Percentiles rank a stretch among this genome's conserved stretches.
These are phyloP conservation scores for Mariannaea elegans DNA, from an alignment of 2,329 filamentous ascomycete genomes.

Conservation along the genomic window DNA sequence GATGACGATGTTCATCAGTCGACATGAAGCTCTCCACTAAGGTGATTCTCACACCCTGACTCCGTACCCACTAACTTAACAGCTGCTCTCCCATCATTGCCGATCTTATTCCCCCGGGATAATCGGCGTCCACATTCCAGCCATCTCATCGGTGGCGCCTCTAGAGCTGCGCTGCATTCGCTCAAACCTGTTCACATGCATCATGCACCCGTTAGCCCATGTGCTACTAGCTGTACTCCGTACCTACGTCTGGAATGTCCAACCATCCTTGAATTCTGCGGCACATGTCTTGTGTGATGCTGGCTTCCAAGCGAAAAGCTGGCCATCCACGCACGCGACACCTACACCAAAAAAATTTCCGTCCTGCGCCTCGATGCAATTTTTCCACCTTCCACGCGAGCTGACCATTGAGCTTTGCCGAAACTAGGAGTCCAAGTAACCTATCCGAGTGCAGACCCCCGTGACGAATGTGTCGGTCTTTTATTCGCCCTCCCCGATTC, in stretches of 20 bases:
- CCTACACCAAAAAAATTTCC: constrained; percentile 16
- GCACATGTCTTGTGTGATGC: constrained; percentile 17
- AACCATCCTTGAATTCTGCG: neutral
- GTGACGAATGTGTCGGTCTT: constrained; percentile 35
- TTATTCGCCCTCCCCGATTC: constrained; percentile 28
- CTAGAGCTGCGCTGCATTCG: constrained; percentile 14
- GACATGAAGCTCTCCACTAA: neutral
- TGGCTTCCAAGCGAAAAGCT: constrained; percentile 1
- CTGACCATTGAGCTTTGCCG: constrained; percentile 27
- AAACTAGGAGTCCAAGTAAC: constrained; percentile 25
- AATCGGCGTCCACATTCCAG: constrained; percentile 10
- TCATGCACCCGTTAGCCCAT: constrained; percentile 13
- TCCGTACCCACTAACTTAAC: neutral
- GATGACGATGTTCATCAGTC: neutral
- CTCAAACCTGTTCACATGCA: constrained; percentile 29
- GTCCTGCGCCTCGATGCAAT: constrained; percentile 24
- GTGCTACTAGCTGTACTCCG: neutral
- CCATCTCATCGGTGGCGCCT: constrained; percentile 17
- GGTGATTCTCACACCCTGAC: neutral
- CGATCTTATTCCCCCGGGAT: constrained; percentile 12
- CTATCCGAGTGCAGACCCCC: constrained; percentile 31
- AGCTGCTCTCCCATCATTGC: neutral
- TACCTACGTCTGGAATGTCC: neutral
- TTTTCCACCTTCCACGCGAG: constrained; percentile 21
- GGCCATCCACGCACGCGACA: constrained; percentile 2